A percentile compares a stretch with the other conserved stretches of the same genome.
phyloP scores from a whole-genome alignment of 2,329 filamentous ascomycete genomes.

The Colletotrichum sojae region DNA sequence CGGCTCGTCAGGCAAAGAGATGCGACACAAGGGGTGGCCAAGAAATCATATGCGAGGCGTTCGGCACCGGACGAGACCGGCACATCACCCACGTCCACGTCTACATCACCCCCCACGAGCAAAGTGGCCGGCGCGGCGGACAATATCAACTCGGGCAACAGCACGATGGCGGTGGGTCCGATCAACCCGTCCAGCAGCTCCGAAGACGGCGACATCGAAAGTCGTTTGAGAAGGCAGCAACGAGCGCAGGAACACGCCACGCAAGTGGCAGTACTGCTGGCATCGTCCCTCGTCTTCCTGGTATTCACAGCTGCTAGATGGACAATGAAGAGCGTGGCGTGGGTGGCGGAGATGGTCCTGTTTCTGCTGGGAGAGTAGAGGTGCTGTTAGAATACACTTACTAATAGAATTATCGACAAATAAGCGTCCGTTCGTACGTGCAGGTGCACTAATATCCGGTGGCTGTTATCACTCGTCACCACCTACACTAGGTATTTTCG shows the following conservation, averaged over 20 bases:
- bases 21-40: constrained; percentile 29
- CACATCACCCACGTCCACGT: constrained; percentile 38
- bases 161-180: constrained; percentile 33
- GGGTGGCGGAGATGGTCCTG: too few relatives aligned
- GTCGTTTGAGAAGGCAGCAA: constrained; percentile 33
- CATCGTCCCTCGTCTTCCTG: not conserved
- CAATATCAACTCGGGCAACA: constrained; percentile 15
- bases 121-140: not conserved
- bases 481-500: too few relatives aligned
- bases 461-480: too few relatives aligned
- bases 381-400: too few relatives aligned
- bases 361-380: too few relatives aligned
- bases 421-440: too few relatives aligned
- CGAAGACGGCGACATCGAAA: constrained; percentile 39
- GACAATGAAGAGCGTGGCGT: too few relatives aligned
- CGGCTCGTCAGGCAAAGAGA: not conserved
- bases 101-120: constrained; percentile 27
- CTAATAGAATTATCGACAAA: too few relatives aligned
- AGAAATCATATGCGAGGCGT: constrained; percentile 24
- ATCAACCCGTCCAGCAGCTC: constrained; percentile 16
- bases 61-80: constrained; percentile 7
- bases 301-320: too few relatives aligned
- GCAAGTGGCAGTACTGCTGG: constrained; percentile 28
- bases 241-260: constrained; percentile 11
- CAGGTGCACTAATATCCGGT: too few relatives aligned